Base-by-base conservation (phyloP, 2,329 filamentous ascomycete species). In the Gliomastix tumulicola region DNA sequence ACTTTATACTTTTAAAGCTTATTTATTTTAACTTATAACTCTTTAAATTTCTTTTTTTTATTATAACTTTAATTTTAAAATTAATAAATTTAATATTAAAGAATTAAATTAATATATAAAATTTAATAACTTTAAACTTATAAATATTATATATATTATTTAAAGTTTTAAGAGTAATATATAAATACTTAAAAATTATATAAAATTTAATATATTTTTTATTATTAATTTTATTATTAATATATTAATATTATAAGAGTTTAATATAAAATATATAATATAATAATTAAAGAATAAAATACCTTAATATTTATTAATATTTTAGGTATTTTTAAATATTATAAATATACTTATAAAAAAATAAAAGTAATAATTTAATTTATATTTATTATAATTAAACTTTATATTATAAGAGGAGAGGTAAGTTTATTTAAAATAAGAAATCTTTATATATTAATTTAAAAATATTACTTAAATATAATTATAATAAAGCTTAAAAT, bases 61-160 rank as follows among this genome's bases (percentile, higher is more conserved):
- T 25, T 34, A 34, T 17, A 30, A 36, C 12, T 18, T 27, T 36
- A 36, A 30, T 30, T n/a, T 30, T 19, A 30, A 17, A 17, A 17
- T 17, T 20, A 31, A 36, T 30, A 30, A 36, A 36, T n/a, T 30
- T 17, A 10, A n/a, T 30, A 30, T 21, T 31, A 37, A 8, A 37
- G 23, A n/a, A 16, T 21, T 37, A 32, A 33, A 23, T 23, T 15
- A 33, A 37, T 20, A n/a, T 17, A 32, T 18, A 21, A 21, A 17
- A 32, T 32, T 32, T 10, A 32, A 32, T 30, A 31, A 11, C 30
- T 31, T 17, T 37, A 33, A 21, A 18, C 12, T 37, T 22, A 17
- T 33, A 33, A 37, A 32, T 33, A 23, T n/a, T 20, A 19, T 33
- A 21, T 33, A 17, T 30, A 30, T 33, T 10, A 33, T 22, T 33